These are phyloP conservation scores for Acrodontium crateriforme DNA, from an alignment of 2,329 filamentous ascomycete species.

Conservation along the genomic window DNA sequence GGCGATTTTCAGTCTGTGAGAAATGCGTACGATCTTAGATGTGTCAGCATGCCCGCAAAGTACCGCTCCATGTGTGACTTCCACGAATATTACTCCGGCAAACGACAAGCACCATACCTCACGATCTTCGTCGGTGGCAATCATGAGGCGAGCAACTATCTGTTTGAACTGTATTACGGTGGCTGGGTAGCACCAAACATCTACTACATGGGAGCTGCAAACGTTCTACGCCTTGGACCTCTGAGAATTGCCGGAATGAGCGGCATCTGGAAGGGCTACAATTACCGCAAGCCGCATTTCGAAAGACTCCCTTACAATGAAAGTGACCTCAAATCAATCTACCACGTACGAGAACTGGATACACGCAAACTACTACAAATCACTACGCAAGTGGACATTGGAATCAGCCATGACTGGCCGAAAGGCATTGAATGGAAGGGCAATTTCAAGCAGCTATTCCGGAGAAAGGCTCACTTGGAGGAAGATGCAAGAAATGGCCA, in stretches of 20 bases:
- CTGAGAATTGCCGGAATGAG: conserved; percentile 80
- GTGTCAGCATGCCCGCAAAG: conserved; percentile 80
- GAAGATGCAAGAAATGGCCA: conserved; percentile 61
- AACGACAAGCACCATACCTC: conserved; percentile 63
- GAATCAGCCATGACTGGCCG: conserved; percentile 94
- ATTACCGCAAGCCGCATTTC: conserved; percentile 71
- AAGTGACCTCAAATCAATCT: conserved; percentile 67
- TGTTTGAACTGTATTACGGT: conserved; percentile 89
- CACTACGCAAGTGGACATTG: conserved; percentile 77
- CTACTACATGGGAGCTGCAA: conserved; percentile 90
- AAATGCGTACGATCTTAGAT: conserved; percentile 73
- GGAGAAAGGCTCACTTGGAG: conserved; percentile 59
- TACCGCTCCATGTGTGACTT: conserved; percentile 86
- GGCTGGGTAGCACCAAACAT: conserved; percentile 96
- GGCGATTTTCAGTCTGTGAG: conserved; percentile 91
- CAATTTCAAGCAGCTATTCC: conserved; percentile 53
- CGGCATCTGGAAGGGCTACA: conserved; percentile 86
- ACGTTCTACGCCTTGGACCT: conserved; percentile 70
- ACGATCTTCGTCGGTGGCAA: conserved; percentile 92
- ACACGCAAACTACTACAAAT: conserved; percentile 78
- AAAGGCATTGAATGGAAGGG: conserved; percentile 68
- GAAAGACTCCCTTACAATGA: conserved; percentile 75
- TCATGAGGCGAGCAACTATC: conserved; percentile 81
- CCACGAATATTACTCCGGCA: conserved; percentile 80
- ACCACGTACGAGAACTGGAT: conserved; percentile 81